Evolutionary conservation across 139 green algal genomes (phyloP), one percentile per base, ranked within the genome.

Genomic region (Trebouxia sp.): DNA sequence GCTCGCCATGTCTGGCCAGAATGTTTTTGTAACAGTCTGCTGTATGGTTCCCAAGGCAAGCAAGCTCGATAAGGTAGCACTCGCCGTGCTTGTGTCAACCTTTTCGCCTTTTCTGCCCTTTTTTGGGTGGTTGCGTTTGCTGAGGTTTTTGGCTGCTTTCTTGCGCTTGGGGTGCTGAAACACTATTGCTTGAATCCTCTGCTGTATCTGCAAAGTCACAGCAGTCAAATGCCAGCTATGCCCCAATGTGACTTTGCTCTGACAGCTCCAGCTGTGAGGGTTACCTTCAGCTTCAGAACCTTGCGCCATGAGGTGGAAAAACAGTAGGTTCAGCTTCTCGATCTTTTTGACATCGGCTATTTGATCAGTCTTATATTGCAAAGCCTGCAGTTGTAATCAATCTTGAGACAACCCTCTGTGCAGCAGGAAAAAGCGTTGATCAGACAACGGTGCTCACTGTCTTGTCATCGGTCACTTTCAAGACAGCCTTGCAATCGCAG

Each of bases 331-430:
- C 0, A 98, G 82, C 79, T 91, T 90, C 77, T 98, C 95, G 43
- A 98, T 80, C 79, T 93, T 93, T 81, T 92, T 95, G 20, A 97
- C 67, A 83, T 98, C 95, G 41, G 90, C 28, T 79, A 90, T 83
- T 85, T 98, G 93, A 53, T 98, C 92, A 32, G 95, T 98, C 67
- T 92, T 92, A 80, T 92, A 98, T 70, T 98, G 91, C 15, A 98
- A 43, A 69, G 89, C 94, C 82, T 80, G 74, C 30, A 74, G 1
- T 0, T 65, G 22, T 14, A 11, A 55, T 10, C 28, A 66, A 6
- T 45, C 6, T 22, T 8, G 48, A 56, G 20, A 42, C 30, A 4
- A 70, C 10, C 11, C 26, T 50, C 17, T 51, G n/a, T 42, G 67
- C 3, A 58, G 4, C 50, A 28, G 26, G 20, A 32, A 30, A 41